phyloP scores from a whole-genome alignment of 495 filamentous ascomycete species.

The Cryomyces minteri region DNA sequence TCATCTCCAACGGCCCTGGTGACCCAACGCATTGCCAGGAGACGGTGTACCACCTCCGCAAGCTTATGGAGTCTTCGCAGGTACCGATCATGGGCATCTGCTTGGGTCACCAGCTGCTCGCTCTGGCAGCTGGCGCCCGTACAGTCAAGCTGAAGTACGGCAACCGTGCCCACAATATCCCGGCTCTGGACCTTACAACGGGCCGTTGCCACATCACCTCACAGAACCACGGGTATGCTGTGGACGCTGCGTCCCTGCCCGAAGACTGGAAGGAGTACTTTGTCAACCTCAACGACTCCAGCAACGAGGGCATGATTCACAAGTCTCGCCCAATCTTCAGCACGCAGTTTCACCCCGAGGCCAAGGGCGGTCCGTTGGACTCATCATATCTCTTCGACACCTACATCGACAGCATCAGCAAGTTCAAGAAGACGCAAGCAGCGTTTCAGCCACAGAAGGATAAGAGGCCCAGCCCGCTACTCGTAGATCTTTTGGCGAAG shows the following conservation, averaged over 20 bases:
- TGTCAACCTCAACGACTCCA: constrained; percentile 87
- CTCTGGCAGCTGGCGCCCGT: constrained; percentile 62
- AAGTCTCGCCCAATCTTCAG: constrained; percentile 91
- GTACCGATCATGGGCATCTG: constrained; percentile 96
- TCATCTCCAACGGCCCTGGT: constrained; percentile 95
- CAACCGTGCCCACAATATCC: constrained; percentile 97
- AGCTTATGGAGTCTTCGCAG: constrained; percentile 76
- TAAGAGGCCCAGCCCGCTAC: constrained; percentile 63
- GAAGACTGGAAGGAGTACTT: constrained; percentile 93
- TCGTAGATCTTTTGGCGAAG: constrained; percentile 81
- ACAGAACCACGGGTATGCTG: constrained; percentile 97
- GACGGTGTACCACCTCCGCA: constrained; percentile 75
- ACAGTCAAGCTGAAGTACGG: constrained; percentile 96
- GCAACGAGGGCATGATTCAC: constrained; percentile 94
- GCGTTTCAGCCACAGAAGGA: constrained; percentile 47
- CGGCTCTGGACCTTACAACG: constrained; percentile 80
- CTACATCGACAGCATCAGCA: constrained; percentile 75
- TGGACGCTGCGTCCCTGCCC: constrained; percentile 68
- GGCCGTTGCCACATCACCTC: constrained; percentile 96
- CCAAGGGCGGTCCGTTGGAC: constrained; percentile 89
- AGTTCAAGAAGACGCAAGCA: constrained; percentile 68
- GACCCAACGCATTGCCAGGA: constrained; percentile 92
- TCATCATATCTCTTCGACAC: constrained; percentile 88
- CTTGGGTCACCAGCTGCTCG: constrained; percentile 77
- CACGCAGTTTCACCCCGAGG: constrained; percentile 96